These are phyloP conservation scores for Fragilaria crotonensis DNA, from an alignment of 108 stramenopile genomes.

Conservation along the genomic window DNA sequence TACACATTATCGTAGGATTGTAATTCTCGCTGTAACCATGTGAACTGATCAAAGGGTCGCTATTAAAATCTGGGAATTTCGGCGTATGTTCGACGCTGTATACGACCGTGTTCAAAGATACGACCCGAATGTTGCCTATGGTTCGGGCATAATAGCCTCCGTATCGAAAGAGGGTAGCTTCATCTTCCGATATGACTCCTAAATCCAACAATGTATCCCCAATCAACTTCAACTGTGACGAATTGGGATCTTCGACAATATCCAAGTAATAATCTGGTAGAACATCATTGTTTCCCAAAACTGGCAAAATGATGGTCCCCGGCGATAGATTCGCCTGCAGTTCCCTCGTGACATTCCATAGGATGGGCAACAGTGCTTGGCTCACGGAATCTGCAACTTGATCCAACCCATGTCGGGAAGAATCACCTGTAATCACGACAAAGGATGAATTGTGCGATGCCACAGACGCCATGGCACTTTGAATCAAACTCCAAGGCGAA, in stretches of 20 bases:
- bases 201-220: constrained; percentile 13
- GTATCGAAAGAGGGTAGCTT: constrained; percentile 27
- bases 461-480: constrained; percentile 4
- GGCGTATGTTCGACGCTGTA: constrained; percentile 40
- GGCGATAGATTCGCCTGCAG: constrained; percentile 1
- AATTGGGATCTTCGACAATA: constrained; percentile 13
- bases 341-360: constrained; percentile 10
- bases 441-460: constrained; percentile 17
- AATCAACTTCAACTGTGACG: constrained; percentile 14
- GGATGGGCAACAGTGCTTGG: constrained; percentile 16
- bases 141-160: constrained; percentile 57
- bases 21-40: constrained; percentile 33
- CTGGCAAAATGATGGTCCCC: constrained; percentile 23
- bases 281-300: constrained; percentile 71
- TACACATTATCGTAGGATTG: constrained; percentile 16
- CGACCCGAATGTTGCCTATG: constrained; percentile 29
- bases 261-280: constrained; percentile 63
- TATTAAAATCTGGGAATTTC: constrained; percentile 12
- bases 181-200: constrained; percentile 3
- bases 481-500: constrained; percentile 19
- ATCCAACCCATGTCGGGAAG: constrained; percentile 25
- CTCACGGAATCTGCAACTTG: constrained; percentile 19
- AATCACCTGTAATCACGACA: constrained; percentile 50
- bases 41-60: constrained; percentile 54
- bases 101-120: constrained; percentile 58